Base-by-base conservation (phyloP, 2,329 filamentous ascomycete genomes). In the Chaetomium sp. region DNA sequence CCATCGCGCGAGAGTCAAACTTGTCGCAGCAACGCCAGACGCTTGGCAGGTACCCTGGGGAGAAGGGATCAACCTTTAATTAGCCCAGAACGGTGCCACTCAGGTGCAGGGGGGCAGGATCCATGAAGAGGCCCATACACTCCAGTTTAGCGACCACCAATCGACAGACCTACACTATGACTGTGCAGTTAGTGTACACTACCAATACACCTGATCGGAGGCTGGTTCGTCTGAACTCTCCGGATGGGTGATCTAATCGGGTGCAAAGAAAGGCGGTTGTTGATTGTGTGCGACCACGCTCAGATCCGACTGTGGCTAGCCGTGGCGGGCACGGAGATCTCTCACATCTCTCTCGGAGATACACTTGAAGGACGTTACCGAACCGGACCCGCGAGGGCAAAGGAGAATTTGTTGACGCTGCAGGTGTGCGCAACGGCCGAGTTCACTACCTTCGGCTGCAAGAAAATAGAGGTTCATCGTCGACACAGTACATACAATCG, bases 11-110 rank as follows among this genome's bases (percentile, higher is more conserved):
- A 49, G 27, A 48, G 33, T 50, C 46, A 36, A 59, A 47, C 55
- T 59, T 49, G 52, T 53, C 54, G 59, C 58, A 63, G 55, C 57
- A 56, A 60, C 52, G 61, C 58, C 58, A 48, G 54, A 63, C 63
- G 54, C 55, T 52, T 46, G 55, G 43, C 51, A 49, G 40, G 54
- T 27, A 53, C 52, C 54, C 53, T 37, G 57, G 47, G 14, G 43
- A 45, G 45, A 52, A 50, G 47, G 52, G 52, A 45, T 56, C 52
- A 56, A 45, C 53, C 46, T 55, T 62, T 64, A 62, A 62, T 64
- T 65, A 62, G 38, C 47, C 52, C 51, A 57, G 59, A 63, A 65
- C 62, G 19, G 19, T 27, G 19, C 19, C 3, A 27, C 19, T 27
- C 19, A 60, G 58, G 54, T 34, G 59, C 63, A 57, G 63, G 56